Base-by-base conservation (phyloP, 1,284 basidiomycete species). In the Cerioporus squamosus region DNA sequence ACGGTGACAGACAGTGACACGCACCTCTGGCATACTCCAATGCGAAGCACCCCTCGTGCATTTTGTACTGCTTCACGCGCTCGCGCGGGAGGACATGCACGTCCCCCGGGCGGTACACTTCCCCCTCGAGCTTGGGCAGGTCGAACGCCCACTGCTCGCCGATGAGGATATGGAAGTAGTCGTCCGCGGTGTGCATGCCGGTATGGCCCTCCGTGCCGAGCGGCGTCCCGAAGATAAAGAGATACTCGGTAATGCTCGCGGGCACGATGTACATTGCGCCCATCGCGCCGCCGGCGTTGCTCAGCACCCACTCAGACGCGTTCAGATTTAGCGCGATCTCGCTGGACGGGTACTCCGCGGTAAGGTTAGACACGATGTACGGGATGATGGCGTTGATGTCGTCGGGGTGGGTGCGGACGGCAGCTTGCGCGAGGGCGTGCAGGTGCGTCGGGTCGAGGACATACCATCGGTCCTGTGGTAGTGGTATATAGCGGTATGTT, bases 231-330 rank as follows among this genome's bases (percentile, higher is more conserved):
- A 99, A 99, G 70, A 99, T 91, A 72, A 93, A 93, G 70, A 97
- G 85, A 79, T 95, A 93, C 81, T 97, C 95, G 9, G 94, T 96
- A 68, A 97, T 89, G 74, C 86, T 91, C 17, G 95, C 33, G 70
- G 98, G 96, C 65, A 99, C 92, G 76, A 98, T 85, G 75, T 94
- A 98, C 97, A 99, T 98, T 44, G 90, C 88, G 44, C 94, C 97
- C 97, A 98, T 99, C 0, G 97, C 97, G 51, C 97, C 97, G 18
- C 96, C 97, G 0, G 97, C 97, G 70, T 98, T 99, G 81, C 91
- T 98, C 77, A 97, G 94, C 44, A 98, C 86, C 97, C 97, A 98
- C 70, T 98, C 95, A 48, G 82, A 79, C 8, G 79, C 66, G 75
- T 91, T 73, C 20, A 82, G 74, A 73, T 91, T 90, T 63, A 95